These are phyloP conservation scores for Dimargaris verticillata DNA, from an alignment of 192 early-diverging fungal species.

Conservation along the genomic window DNA sequence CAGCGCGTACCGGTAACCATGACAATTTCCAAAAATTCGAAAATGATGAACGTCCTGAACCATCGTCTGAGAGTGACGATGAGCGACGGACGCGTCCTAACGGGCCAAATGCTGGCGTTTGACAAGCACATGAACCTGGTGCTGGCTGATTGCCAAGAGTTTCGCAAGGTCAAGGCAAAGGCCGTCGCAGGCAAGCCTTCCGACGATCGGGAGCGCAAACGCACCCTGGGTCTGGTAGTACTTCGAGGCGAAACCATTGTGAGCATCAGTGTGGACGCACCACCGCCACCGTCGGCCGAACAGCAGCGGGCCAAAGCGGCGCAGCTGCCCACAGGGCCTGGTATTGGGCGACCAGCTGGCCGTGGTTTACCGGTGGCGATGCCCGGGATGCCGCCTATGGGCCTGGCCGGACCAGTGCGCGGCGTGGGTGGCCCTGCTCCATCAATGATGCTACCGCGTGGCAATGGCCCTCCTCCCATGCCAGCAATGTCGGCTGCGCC, in stretches of 20 bases:
- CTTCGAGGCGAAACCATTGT: conserved; percentile 87
- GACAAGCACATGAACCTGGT: conserved; percentile 99
- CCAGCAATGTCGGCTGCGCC: conserved; percentile 40
- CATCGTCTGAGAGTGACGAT: conserved; percentile 85
- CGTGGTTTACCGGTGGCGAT: conserved; percentile 50
- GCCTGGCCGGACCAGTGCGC: conserved; percentile 78
- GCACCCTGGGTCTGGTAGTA: conserved; percentile 84
- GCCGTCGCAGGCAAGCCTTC: not conserved
- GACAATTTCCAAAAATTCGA: conserved; percentile 60
- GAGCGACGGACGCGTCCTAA: conserved; percentile 75
- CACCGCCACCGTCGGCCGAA: conserved; percentile 54
- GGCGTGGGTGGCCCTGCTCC: conserved; percentile 89
- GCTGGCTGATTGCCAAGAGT: conserved; percentile 92
- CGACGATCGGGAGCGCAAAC: conserved; percentile 59
- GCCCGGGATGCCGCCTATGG: conserved; percentile 27
- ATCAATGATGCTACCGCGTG: conserved; percentile 73
- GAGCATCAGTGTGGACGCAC: conserved; percentile 74
- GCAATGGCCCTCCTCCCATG: conserved; percentile 18
- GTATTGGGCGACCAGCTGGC: conserved; percentile 69
- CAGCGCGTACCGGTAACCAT: conserved; percentile 10
- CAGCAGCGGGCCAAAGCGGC: conserved; percentile 25
- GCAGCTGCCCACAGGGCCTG: conserved; percentile 41
- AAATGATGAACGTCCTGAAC: conserved; percentile 89
- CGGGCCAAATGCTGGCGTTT: conserved; percentile 98
- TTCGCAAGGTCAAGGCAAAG: conserved; percentile 78